Percentiles rank a stretch among this genome's conserved stretches.
phyloP scores from a whole-genome alignment of 352 stramenopile species.

The Blastocystis hominis region DNA sequence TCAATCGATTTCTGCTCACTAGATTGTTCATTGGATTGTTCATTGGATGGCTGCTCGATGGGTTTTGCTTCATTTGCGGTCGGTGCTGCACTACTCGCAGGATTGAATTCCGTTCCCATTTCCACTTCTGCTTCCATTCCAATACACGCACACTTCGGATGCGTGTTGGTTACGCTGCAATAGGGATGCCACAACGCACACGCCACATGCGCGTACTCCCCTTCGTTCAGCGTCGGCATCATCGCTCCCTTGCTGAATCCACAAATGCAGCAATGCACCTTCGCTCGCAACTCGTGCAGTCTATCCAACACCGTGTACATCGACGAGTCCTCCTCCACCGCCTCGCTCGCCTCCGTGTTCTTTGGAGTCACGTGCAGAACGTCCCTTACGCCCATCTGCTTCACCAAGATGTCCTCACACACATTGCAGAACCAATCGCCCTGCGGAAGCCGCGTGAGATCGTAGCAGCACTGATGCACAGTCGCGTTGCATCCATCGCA shows the following conservation, averaged over 20 bases:
- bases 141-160: background rate
- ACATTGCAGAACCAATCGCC: constrained; percentile 74
- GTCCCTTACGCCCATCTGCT: background rate
- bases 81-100: background rate
- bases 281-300: background rate
- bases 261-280: constrained; percentile 47
- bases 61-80: background rate
- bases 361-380: constrained; percentile 1
- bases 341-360: background rate
- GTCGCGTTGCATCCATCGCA: constrained; percentile 75
- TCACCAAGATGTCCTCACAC: constrained; percentile 63
- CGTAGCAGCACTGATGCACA: constrained; percentile 80
- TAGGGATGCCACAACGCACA: constrained; percentile 38
- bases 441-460: constrained; percentile 66
- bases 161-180: background rate
- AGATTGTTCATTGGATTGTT: too few species aligned
- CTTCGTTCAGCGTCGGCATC: constrained; percentile 7
- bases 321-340: background rate
- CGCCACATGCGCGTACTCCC: constrained; percentile 25
- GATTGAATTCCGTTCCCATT: too few species aligned
- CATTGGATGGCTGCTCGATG: background rate
- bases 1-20: background rate
- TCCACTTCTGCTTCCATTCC: background rate
- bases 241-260: constrained; percentile 51
- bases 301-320: background rate